These are phyloP conservation scores for Saccharata proteae DNA, from an alignment of 2,329 filamentous ascomycete genomes.

Conservation along the genomic window DNA sequence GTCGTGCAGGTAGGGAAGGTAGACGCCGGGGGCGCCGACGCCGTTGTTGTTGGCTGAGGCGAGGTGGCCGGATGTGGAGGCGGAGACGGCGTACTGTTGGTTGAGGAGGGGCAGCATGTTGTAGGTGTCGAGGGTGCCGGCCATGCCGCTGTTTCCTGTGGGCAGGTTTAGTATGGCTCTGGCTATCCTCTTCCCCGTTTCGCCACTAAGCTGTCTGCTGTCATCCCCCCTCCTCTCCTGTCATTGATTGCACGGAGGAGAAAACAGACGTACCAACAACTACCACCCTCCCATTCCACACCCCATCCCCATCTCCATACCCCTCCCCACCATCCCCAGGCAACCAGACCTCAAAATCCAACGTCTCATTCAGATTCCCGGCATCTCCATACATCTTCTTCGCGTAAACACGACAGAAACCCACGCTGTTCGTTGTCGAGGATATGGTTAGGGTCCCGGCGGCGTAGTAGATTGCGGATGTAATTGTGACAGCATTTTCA, in stretches of 20 bases:
- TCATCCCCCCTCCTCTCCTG: background rate
- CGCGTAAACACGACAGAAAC: constrained; percentile 7
- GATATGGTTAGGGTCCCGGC: too few relatives aligned
- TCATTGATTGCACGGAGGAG: background rate
- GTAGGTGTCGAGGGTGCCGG: constrained; percentile 7
- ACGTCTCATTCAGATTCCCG: constrained; percentile 1
- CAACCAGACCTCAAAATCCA: constrained; percentile 7
- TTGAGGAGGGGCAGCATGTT: constrained; percentile 9
- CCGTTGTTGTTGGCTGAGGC: constrained; percentile 8
- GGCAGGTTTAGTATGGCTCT: background rate
- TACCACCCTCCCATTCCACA: constrained; percentile 7
- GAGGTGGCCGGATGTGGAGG: constrained; percentile 9
- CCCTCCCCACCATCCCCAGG: constrained; percentile 1
- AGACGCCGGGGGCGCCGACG: constrained; percentile 6
- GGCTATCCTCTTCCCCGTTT: too few relatives aligned
- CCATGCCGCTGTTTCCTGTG: constrained; percentile 10
- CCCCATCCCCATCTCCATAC: background rate
- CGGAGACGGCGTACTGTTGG: constrained; percentile 10
- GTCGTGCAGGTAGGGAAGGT: constrained; percentile 10
- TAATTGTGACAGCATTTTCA: too few relatives aligned
- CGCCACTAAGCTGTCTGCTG: background rate
- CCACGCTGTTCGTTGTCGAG: too few relatives aligned
- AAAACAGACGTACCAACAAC: constrained; percentile 5
- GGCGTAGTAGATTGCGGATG: too few relatives aligned
- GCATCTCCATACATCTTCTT: constrained; percentile 1